These are phyloP conservation scores for Lantana camara DNA, from an alignment of 257 asterid species.

Conservation along the genomic window DNA sequence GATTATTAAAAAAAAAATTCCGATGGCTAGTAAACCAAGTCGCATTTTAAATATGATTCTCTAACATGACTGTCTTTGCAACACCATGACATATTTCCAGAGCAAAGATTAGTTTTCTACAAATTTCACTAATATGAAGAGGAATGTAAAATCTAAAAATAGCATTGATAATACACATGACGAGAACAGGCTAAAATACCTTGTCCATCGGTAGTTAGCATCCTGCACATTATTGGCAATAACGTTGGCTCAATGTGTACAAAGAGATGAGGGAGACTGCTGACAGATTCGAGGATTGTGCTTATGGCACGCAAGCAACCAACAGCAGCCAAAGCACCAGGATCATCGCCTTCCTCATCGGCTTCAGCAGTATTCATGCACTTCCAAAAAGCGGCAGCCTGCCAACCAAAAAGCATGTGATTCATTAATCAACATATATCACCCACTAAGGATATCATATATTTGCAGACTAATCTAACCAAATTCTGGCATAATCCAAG, in stretches of 20 bases:
- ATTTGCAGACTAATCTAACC: constrained; percentile 46
- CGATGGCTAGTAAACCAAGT: not conserved
- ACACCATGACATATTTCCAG: constrained; percentile 4
- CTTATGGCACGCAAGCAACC: constrained; percentile 99
- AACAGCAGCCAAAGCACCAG: constrained; percentile 99
- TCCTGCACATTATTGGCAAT: constrained; percentile 93
- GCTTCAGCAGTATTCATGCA: constrained; percentile 92
- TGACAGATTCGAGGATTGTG: constrained; percentile 95
- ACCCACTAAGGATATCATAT: constrained; percentile 8
- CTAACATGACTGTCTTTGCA: not conserved
- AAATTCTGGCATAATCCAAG: constrained; percentile 97
- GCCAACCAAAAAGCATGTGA: constrained; percentile 24
- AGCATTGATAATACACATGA: not conserved
- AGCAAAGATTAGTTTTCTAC: not conserved
- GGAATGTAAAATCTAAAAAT: not conserved
- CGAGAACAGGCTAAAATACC: constrained; percentile 43
- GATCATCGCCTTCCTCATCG: constrained; percentile 95
- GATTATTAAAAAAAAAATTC: too few species aligned
- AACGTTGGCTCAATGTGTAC: constrained; percentile 84
- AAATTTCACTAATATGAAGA: not conserved
- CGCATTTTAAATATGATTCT: not conserved
- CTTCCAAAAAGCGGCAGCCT: constrained; percentile 99
- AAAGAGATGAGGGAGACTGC: constrained; percentile 89
- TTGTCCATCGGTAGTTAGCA: constrained; percentile 98
- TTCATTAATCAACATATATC: not conserved